These are phyloP conservation scores for Lodderomyces oxycetoniae DNA, from an alignment of 1,139 yeast genomes.

Conservation along the genomic window DNA sequence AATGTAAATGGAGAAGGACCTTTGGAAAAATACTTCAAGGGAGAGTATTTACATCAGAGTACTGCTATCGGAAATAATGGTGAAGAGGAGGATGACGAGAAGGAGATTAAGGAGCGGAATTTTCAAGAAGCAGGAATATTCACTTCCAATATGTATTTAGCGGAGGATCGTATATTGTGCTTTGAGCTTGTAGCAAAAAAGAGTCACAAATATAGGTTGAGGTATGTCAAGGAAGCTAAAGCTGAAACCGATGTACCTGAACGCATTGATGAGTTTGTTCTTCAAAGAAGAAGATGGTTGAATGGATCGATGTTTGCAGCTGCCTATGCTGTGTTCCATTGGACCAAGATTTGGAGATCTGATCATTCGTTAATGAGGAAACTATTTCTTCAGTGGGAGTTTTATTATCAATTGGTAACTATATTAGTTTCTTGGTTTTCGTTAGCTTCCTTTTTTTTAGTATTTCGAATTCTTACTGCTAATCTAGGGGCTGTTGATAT, in stretches of 20 bases:
- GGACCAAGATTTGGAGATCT: conserved; percentile 66
- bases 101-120: conserved; percentile 38
- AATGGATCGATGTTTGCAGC: conserved; percentile 86
- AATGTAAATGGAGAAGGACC: conserved; percentile 69
- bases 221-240: conserved; percentile 69
- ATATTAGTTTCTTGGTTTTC: conserved; percentile 77
- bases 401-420: conserved; percentile 61
- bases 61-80: conserved; percentile 24
- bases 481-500: conserved; percentile 48
- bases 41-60: conserved; percentile 61
- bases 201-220: conserved; percentile 54
- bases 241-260: conserved; percentile 88
- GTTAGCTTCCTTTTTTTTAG: conserved; percentile 69
- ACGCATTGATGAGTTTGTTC: conserved; percentile 61
- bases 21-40: conserved; percentile 71
- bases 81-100: conserved; percentile 35
- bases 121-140: conserved; percentile 58
- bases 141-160: conserved; percentile 79
- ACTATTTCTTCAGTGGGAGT: conserved; percentile 61
- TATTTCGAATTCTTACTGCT: conserved; percentile 59
- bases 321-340: conserved; percentile 66
- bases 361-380: conserved; percentile 61
- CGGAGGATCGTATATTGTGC: conserved; percentile 80
- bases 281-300: conserved; percentile 81
- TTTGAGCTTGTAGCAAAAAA: conserved; percentile 77